Conservation (phyloP, 805 yeast species). For the Starmera quercuum region DNA sequence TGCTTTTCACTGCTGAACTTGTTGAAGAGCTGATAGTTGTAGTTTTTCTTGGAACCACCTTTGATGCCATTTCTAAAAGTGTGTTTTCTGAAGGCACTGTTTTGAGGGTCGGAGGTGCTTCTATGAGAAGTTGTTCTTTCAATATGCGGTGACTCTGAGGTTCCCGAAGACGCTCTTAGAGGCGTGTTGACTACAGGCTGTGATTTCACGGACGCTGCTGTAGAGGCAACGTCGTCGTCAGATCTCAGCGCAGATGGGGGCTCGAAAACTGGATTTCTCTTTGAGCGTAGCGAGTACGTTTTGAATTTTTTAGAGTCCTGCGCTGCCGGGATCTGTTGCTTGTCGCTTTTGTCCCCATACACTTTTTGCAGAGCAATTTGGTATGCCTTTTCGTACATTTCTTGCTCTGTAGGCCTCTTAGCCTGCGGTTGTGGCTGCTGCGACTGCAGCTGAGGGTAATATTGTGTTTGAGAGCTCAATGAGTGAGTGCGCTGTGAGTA, state of each 20-base stretch:
- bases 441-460: not conserved
- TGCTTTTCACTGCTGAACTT: not conserved
- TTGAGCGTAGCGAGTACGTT: not conserved
- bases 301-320: not conserved
- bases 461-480: not conserved
- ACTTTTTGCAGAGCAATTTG: slow-evolving; percentile 48
- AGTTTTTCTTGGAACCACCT: not conserved
- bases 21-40: not conserved
- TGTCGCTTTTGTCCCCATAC: slow-evolving; percentile 30
- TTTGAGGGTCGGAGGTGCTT: no score
- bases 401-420: slow-evolving; percentile 29
- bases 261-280: not conserved
- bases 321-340: not conserved
- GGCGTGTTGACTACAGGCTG: no score
- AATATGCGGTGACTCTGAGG: not conserved
- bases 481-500: not conserved
- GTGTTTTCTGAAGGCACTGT: not conserved
- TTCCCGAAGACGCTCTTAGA: no score
- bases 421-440: not conserved
- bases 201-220: no score
- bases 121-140: not conserved
- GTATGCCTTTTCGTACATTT: slow-evolving; percentile 45
- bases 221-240: not conserved
- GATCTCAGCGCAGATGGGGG: not conserved
- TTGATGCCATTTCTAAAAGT: not conserved